Percentiles rank a stretch among this genome's conserved stretches.
These are phyloP conservation scores for Pseudocercospora vitis DNA, from an alignment of 2,329 filamentous ascomycete genomes.

Conservation along the genomic window DNA sequence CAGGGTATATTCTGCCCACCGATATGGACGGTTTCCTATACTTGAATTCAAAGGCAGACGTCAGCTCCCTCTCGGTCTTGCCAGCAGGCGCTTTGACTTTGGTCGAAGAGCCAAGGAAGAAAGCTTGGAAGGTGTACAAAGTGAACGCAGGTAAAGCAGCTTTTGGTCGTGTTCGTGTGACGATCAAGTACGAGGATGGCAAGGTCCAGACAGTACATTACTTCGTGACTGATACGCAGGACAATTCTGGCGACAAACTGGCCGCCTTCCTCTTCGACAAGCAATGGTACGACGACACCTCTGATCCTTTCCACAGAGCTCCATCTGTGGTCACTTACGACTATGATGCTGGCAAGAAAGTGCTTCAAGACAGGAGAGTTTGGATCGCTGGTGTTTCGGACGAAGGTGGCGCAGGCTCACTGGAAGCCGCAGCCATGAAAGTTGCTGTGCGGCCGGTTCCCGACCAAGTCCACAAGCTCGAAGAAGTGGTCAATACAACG, in stretches of 20 bases:
- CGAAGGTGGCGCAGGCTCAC: constrained; percentile 59
- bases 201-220: constrained; percentile 58
- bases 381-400: constrained; percentile 63
- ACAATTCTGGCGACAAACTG: constrained; percentile 48
- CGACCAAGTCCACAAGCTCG: constrained; percentile 54
- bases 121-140: constrained; percentile 39
- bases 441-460: constrained; percentile 53
- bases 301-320: constrained; percentile 56
- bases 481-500: constrained; percentile 55
- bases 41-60: constrained; percentile 44
- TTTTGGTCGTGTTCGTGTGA: constrained; percentile 54
- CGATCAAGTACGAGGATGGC: constrained; percentile 51
- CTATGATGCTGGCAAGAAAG: constrained; percentile 35
- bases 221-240: constrained; percentile 52
- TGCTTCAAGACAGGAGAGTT: constrained; percentile 51
- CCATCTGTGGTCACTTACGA: constrained; percentile 61
- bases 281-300: constrained; percentile 53
- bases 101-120: constrained; percentile 31
- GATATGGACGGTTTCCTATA: constrained; percentile 51
- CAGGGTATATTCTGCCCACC: constrained; percentile 55
- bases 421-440: constrained; percentile 57
- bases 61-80: constrained; percentile 44
- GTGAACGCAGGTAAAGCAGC: constrained; percentile 46
- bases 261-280: constrained; percentile 57
- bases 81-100: constrained; percentile 44